A percentile compares a stretch with the other conserved stretches of the same genome.
Conservation (phyloP, 1,139 yeast genomes). For the Pichia cactophila region DNA sequence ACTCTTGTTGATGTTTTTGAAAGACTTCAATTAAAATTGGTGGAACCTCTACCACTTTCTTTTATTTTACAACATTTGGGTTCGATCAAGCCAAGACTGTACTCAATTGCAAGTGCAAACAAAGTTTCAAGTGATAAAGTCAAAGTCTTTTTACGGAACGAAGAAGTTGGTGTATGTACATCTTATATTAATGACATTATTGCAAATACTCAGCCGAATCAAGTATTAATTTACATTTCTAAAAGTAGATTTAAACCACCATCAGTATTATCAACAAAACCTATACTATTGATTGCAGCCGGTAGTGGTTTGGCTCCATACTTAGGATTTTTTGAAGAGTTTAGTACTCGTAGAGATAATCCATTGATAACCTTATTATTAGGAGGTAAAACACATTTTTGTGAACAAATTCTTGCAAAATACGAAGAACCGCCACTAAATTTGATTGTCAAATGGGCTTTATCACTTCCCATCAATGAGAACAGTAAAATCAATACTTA, state of each 20-base stretch:
- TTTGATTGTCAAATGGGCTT: neutral
- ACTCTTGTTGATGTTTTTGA: conserved; percentile 60
- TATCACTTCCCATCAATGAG: neutral
- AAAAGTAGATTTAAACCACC: conserved; percentile 92
- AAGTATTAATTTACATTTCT: conserved; percentile 79
- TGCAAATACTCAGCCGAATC: conserved; percentile 42
- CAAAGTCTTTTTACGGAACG: neutral
- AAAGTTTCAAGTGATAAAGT: neutral
- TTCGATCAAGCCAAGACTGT: conserved; percentile 84
- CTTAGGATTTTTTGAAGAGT: conserved; percentile 80
- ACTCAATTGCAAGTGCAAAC: conserved; percentile 60
- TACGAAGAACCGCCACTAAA: neutral
- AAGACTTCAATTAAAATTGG: neutral
- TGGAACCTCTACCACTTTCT: conserved; percentile 53
- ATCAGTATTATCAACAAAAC: conserved; percentile 54
- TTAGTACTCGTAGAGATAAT: neutral
- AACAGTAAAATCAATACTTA: neutral
- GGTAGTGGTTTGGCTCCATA: conserved; percentile 99
- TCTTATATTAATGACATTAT: conserved; percentile 70
- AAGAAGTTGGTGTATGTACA: conserved; percentile 71
- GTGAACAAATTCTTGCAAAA: neutral
- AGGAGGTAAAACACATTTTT: neutral
- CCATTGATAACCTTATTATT: neutral
- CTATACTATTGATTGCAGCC: conserved; percentile 89
- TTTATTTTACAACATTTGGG: conserved; percentile 75